Evolutionary conservation across 805 yeast species (phyloP).

Genomic region (Henningerozyma blattae): DNA sequence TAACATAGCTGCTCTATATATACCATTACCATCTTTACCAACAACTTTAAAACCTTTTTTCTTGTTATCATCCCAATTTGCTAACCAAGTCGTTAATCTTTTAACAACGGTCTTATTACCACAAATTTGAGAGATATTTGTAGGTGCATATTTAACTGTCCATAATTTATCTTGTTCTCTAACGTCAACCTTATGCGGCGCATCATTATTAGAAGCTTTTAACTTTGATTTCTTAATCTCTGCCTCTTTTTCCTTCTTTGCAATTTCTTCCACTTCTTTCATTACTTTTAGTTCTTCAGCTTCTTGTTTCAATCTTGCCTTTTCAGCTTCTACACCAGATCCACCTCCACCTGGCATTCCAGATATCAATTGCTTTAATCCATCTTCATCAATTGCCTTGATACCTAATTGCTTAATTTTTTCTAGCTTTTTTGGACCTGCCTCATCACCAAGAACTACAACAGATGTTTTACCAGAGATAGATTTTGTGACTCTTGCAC

Average conservation of each 20-base stretch:
- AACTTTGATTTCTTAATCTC: conserved; percentile 16
- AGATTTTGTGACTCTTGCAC: conserved; percentile 82
- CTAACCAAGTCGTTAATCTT: conserved; percentile 62
- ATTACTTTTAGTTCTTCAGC: conserved; percentile 50
- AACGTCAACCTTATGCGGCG: conserved; percentile 3
- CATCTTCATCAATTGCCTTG: conserved; percentile 79
- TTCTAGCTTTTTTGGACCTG: conserved; percentile 89
- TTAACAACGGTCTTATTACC: conserved; percentile 76
- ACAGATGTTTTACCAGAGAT: conserved; percentile 76
- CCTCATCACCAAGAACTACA: conserved; percentile 89
- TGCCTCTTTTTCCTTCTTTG: conserved; percentile 29
- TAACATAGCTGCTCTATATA: conserved; percentile 71
- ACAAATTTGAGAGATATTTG: conserved; percentile 61
- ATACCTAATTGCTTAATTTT: conserved; percentile 62
- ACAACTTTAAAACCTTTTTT: conserved; percentile 43
- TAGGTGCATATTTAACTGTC: conserved; percentile 92
- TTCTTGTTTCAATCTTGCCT: conserved; percentile 56
- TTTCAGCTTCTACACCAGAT: conserved; percentile 62
- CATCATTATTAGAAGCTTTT: conserved; percentile 13
- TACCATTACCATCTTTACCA: conserved; percentile 53
- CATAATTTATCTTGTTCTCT: conserved; percentile 54
- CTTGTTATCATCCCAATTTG: conserved; percentile 55
- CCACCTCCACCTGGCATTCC: conserved; percentile 93
- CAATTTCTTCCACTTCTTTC: conserved; percentile 38
- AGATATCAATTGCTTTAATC: conserved; percentile 59